Conservation (phyloP, 805 yeast genomes). For the Candida verbasci region DNA sequence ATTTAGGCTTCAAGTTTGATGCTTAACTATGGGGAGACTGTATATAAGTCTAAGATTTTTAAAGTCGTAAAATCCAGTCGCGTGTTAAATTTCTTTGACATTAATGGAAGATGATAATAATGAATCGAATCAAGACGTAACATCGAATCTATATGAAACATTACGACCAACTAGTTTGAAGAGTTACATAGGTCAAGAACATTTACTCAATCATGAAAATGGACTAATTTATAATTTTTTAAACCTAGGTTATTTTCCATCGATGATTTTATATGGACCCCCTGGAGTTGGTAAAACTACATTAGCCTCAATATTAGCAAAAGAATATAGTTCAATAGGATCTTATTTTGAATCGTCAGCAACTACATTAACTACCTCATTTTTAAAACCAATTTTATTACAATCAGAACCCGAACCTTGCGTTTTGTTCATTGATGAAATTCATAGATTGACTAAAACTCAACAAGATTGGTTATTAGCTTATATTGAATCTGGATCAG, state of each 20-base stretch:
- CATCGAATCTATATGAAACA: slow-evolving; percentile 77
- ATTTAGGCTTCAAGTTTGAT: too few relatives aligned
- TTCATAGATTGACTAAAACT: slow-evolving; percentile 77
- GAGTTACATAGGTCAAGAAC: slow-evolving; percentile 82
- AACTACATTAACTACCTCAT: slow-evolving; percentile 63
- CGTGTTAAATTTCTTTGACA: too few relatives aligned
- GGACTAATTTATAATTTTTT: slow-evolving; percentile 69
- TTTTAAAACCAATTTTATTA: slow-evolving; percentile 48
- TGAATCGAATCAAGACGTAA: too few relatives aligned
- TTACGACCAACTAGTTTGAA: slow-evolving; percentile 71
- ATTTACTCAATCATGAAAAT: slow-evolving; percentile 54
- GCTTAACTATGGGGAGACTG: too few relatives aligned
- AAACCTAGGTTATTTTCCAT: slow-evolving; percentile 64
- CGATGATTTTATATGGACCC: slow-evolving; percentile 90
- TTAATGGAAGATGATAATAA: too few relatives aligned
- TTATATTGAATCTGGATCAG: slow-evolving; percentile 76
- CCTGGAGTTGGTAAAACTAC: slow-evolving; percentile 97
- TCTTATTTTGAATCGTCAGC: slow-evolving; percentile 82
- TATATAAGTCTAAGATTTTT: too few relatives aligned
- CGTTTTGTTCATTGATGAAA: slow-evolving; percentile 85
- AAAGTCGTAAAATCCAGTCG: too few relatives aligned
- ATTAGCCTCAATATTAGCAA: slow-evolving; percentile 62
- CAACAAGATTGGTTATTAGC: slow-evolving; percentile 90
- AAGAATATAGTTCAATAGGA: slow-evolving; percentile 39
- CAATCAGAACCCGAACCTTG: slow-evolving; percentile 24